These are phyloP conservation scores for Leptodermis oblonga DNA, from an alignment of 257 asterid genomes.

Conservation along the genomic window DNA sequence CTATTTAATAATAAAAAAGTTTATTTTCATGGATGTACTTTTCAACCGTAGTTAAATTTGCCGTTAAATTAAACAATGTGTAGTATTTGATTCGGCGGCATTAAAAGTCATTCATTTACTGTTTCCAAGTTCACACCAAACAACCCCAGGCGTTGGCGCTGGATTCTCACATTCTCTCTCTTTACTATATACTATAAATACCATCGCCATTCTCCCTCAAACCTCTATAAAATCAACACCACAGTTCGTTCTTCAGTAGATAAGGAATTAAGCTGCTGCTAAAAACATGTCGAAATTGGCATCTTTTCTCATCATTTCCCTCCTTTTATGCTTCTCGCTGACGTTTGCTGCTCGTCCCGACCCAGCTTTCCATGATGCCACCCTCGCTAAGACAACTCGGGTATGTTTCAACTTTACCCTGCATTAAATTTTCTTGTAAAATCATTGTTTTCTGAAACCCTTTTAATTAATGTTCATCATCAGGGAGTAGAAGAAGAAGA, in stretches of 20 bases:
- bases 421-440: not conserved
- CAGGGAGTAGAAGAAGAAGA: not conserved
- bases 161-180: conserved; percentile 3
- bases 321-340: conserved; percentile 40
- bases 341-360: conserved; percentile 43
- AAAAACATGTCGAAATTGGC: conserved; percentile 42
- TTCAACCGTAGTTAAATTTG: too few species aligned
- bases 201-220: not conserved
- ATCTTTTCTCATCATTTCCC: conserved; percentile 30
- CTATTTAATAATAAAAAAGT: too few species aligned
- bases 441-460: not conserved
- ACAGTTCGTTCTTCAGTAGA: not conserved
- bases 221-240: not conserved
- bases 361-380: conserved; percentile 16
- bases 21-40: too few species aligned
- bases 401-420: conserved; percentile 9
- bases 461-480: not conserved
- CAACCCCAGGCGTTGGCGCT: not conserved
- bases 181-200: conserved; percentile 9
- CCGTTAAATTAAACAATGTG: too few species aligned
- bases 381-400: conserved; percentile 11
- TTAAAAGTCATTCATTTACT: conserved; percentile 20
- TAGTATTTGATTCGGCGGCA: conserved; percentile 4
- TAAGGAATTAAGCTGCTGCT: too few species aligned
- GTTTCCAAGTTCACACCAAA: conserved; percentile 17